Evolutionary conservation across 2,329 filamentous ascomycete genomes (phyloP), one percentile per base, ranked within the genome.

Genomic region (Rhexocercosporidium sp.): DNA sequence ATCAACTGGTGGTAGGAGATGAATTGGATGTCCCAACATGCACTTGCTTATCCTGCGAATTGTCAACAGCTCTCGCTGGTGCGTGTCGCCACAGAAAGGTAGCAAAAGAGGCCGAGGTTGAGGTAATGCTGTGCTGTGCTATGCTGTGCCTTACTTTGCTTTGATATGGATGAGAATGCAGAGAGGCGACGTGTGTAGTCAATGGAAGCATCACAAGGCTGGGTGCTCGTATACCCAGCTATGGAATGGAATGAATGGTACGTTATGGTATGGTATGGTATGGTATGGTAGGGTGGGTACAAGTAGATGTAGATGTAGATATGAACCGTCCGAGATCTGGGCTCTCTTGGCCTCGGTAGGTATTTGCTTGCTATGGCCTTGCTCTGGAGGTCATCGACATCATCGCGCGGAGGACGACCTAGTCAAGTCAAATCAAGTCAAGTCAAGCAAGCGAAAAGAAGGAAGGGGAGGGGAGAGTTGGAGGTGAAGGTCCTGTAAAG

Each of bases 371-470:
- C 25, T 31, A 9, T 18, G 25, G 49, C 49, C 49, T 53, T 53
- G 49, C 49, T 53, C 11, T 67, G 79, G 79, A 73, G 87, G 88
- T 56, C 84, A 82, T 25, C 69, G 49, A 39, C 68, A 67, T 41
- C 69, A 71, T 66, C 22, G 62, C 68, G 62, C 74, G 69, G 54
- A 73, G 67, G 74, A 67, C 47, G 72, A 67, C 62, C 68, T 65
- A 54, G 66, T 63, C 44, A 69, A 67, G 20, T 66, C 27, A 46
- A 69, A 67, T 41, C 27, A 14, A 25, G 46, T 25, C 20, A 41
- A 41, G 37, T 41, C 9, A 9, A 4, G 29, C 5, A 9, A 31
- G 29, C 5, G 34, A 37, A 37, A 11, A 37, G 34, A 11, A 11
- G 47, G 47, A 51, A 7, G 27, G 25, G 47, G 31, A 62, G 22